Percentiles rank a stretch among this genome's conserved stretches.
phyloP scores from a whole-genome alignment of 2,329 filamentous ascomycete genomes.

The Colletotrichum limetticola region DNA sequence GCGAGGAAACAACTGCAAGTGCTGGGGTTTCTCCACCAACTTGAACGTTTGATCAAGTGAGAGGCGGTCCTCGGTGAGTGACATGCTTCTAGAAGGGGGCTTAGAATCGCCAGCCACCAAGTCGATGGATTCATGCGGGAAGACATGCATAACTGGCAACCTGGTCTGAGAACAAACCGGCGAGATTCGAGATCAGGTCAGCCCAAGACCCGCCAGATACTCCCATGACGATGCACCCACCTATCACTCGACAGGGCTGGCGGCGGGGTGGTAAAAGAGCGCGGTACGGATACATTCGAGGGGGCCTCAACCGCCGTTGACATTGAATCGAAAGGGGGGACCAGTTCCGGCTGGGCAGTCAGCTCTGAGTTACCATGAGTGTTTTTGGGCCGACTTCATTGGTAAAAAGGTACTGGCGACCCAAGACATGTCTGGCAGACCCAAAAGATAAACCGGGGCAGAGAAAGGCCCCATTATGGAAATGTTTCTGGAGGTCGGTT shows the following conservation, averaged over 20 bases:
- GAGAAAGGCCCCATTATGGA: constrained; percentile 21
- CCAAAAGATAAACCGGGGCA: constrained; percentile 34
- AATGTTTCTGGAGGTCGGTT: constrained; percentile 26
- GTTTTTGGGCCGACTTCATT: neutral
- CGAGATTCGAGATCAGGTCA: constrained; percentile 16
- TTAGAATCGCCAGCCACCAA: constrained; percentile 34
- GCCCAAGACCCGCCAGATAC: constrained; percentile 27
- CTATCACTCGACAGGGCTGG: constrained; percentile 34
- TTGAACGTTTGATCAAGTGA: constrained; percentile 13
- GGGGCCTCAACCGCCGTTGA: constrained; percentile 25
- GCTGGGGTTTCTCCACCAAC: constrained; percentile 23
- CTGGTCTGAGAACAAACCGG: constrained; percentile 1
- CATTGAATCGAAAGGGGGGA: constrained; percentile 12
- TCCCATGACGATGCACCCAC: constrained; percentile 26
- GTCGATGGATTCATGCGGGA: constrained; percentile 23
- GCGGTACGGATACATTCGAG: constrained; percentile 1
- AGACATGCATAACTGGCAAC: constrained; percentile 24
- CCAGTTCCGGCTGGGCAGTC: constrained; percentile 32
- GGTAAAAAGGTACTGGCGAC: constrained; percentile 20
- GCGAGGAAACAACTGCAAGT: constrained; percentile 28
- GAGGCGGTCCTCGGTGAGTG: constrained; percentile 29
- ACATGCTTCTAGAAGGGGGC: constrained; percentile 32
- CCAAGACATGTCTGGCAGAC: constrained; percentile 33
- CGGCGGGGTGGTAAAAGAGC: constrained; percentile 15
- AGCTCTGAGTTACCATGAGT: constrained; percentile 18